Evolutionary conservation across 2,329 filamentous ascomycete genomes (phyloP), one percentile per base, ranked within the genome.

Genomic region (Chrysoporthe deuterocubensis): DNA sequence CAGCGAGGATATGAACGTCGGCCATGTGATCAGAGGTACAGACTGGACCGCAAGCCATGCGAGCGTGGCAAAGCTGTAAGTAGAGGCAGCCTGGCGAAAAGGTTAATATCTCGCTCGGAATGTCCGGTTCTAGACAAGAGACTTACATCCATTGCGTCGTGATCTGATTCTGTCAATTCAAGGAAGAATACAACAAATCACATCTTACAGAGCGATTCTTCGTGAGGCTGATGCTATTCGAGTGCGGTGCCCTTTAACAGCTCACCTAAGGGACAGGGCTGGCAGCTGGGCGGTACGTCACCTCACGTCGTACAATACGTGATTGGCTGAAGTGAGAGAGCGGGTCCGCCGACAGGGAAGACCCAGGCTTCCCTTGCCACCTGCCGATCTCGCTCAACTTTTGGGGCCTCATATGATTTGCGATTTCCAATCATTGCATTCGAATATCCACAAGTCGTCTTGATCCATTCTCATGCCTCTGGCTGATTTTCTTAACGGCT

Each of bases 1-100:
- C 13, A 86, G 76, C 5, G 81, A 80, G 66, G 75, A 77, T 68
- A 86, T 79, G 71, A 84, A 82, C 18, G 79, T 78, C 1, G 83
- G 83, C 79, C 82, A 84, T 62, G 83, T 52, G 26, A 85, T 77
- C 11, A 85, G 78, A 1, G 84, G 81, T 2, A 83, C 32, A 11
- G 81, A 82, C 73, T 87, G 85, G 9, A 80, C 72, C 48, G 77
- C 71, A 65, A 87, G 79, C 85, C 85, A 87, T 72, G 78, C 82
- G 58, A 85, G 78, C 66, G 84, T 85, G 60, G 81, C 81, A 75
- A 84, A 81, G 72, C 80, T 83, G 75, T 85, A 87, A 16, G 80
- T 74, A 65, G 83, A 81, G 71, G 85, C 78, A 67, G 83, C 79
- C 84, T 87, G 72, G 65, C 40, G 32, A 59, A 34, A 21, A 16